Conservation (phyloP, 2,329 filamentous ascomycete genomes). For the Aureobasidium musti region DNA sequence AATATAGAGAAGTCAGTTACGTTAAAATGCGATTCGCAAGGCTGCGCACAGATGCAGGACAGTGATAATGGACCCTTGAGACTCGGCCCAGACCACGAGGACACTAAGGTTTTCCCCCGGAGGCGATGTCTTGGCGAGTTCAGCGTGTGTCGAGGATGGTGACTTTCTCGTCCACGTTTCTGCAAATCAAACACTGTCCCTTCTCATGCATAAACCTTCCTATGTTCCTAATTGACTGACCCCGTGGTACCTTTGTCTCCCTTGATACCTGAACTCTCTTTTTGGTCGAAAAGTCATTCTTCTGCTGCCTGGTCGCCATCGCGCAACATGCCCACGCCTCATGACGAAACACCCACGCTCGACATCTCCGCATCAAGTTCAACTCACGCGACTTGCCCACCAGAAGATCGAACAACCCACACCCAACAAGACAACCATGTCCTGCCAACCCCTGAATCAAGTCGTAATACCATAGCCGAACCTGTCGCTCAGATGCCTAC, state of each 20-base stretch:
- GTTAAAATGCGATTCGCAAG: neutral
- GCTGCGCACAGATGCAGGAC: neutral
- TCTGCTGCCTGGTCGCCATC: neutral
- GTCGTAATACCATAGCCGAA: neutral
- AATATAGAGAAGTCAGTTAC: neutral
- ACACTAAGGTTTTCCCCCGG: constrained; percentile 7
- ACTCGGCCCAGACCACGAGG: constrained; percentile 10
- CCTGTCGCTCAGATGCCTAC: constrained; percentile 37
- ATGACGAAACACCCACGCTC: constrained; percentile 29
- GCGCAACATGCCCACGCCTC: constrained; percentile 29
- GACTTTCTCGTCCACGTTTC: constrained; percentile 10
- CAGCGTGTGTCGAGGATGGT: constrained; percentile 13
- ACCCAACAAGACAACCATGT: constrained; percentile 35
- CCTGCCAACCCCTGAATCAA: neutral
- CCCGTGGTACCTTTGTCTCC: constrained; percentile 17
- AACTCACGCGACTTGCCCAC: constrained; percentile 46
- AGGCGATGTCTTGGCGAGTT: constrained; percentile 5
- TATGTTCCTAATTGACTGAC: constrained; percentile 20
- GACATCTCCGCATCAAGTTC: constrained; percentile 27
- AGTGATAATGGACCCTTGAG: neutral
- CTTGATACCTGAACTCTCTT: neutral
- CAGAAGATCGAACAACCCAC: constrained; percentile 43
- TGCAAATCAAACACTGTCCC: constrained; percentile 4
- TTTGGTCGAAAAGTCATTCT: neutral
- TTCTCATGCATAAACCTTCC: constrained; percentile 7